Conservation (phyloP, 257 asterid species). For the Penstemon davidsonii region DNA sequence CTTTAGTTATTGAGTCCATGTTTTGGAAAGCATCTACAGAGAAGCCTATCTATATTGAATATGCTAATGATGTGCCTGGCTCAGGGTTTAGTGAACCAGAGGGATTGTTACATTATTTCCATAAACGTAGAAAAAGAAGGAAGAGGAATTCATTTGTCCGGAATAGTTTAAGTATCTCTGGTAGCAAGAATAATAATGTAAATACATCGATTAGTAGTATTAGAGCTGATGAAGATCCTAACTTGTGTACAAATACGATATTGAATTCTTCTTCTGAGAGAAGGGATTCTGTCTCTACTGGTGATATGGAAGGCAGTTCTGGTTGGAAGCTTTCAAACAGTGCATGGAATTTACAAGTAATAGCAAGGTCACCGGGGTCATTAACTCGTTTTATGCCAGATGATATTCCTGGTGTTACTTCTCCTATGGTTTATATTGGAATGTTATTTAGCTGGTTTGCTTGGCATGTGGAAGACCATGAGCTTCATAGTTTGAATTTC, state of each 20-base stretch:
- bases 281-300: constrained; percentile 38
- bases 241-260: constrained; percentile 36
- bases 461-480: constrained; percentile 99
- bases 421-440: constrained; percentile 97
- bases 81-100: constrained; percentile 94
- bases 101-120: constrained; percentile 52
- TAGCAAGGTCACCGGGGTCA: constrained; percentile 94
- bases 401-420: constrained; percentile 99
- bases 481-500: constrained; percentile 96
- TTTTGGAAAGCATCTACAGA: constrained; percentile 89
- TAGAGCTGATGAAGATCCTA: constrained; percentile 42
- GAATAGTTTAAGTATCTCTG: constrained; percentile 44
- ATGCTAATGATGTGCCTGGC: constrained; percentile 98
- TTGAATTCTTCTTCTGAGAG: constrained; percentile 39
- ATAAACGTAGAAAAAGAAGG: constrained; percentile 57
- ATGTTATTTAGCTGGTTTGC: constrained; percentile 99
- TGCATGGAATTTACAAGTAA: constrained; percentile 96
- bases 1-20: constrained; percentile 75
- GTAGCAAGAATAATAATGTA: constrained; percentile 44
- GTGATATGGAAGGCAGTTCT: constrained; percentile 77
- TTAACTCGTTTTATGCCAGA: constrained; percentile 97
- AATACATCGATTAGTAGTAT: constrained; percentile 33
- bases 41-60: constrained; percentile 85
- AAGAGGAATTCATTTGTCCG: constrained; percentile 70
- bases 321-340: constrained; percentile 97